These are phyloP conservation scores for Colletotrichum orchidophilum DNA, from an alignment of 2,329 filamentous ascomycete species.

Conservation along the genomic window DNA sequence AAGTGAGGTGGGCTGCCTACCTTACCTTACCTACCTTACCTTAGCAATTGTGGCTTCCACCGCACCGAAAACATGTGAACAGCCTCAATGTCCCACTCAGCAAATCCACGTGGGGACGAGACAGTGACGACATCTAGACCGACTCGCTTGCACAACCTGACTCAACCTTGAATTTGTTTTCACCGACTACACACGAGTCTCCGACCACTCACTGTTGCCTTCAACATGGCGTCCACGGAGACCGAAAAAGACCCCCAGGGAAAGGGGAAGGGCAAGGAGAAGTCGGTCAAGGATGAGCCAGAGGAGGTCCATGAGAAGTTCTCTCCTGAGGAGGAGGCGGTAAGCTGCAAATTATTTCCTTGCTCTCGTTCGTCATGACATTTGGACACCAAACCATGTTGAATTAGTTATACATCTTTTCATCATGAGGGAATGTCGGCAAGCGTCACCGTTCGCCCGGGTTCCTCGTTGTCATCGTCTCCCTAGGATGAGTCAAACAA, in stretches of 20 bases:
- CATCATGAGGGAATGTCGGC: background rate
- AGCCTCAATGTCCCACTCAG: slow-evolving; percentile 15
- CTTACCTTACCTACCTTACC: background rate
- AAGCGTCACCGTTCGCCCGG: no score
- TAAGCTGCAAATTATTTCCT: slow-evolving; percentile 42
- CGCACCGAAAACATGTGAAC: slow-evolving; percentile 25
- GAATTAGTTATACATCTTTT: no score
- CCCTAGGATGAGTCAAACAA: background rate
- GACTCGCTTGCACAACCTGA: background rate
- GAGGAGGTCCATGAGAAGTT: slow-evolving; percentile 51
- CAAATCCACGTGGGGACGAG: slow-evolving; percentile 18
- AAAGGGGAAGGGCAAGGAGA: slow-evolving; percentile 30
- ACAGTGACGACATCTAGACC: slow-evolving; percentile 28
- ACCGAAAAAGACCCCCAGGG: slow-evolving; percentile 12
- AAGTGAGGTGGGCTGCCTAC: background rate
- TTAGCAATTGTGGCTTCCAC: background rate
- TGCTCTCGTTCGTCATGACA: background rate
- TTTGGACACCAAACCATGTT: no score
- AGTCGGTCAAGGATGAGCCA: slow-evolving; percentile 32
- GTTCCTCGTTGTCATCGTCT: background rate
- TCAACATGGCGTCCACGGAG: slow-evolving; percentile 18
- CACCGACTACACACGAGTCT: background rate
- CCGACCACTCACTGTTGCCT: background rate
- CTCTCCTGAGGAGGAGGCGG: slow-evolving; percentile 66
- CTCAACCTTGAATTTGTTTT: background rate